Evolutionary conservation across 2,329 filamentous ascomycete species (phyloP), one percentile per base, ranked within the genome.

Genomic region (Fonsecaea pedrosoi): DNA sequence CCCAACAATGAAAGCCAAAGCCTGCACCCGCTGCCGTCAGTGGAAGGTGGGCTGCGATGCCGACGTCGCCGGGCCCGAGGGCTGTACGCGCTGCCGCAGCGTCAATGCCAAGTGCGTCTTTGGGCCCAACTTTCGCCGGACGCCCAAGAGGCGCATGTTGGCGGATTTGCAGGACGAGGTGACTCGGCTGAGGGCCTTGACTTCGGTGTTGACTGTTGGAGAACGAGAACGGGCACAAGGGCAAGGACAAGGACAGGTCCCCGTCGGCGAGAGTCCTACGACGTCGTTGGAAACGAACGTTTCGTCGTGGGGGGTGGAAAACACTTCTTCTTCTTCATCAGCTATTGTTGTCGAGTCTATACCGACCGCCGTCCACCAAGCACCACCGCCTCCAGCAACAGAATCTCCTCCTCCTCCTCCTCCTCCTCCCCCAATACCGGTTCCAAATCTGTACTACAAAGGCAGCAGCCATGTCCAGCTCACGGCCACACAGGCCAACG

Each of bases 41-140:
- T 67, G 65, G 65, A 67, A 67, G 40, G 56, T 60, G 12, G 60
- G 60, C 15, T 67, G 65, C 34, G 60, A 64, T 21, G 60, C 60
- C 40, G 48, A 64, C n/a, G 32, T 56, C 35, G 45, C 60, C 15
- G 55, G 60, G 2, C 42, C 60, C 15, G 38, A 67, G 12, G 60
- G 60, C 50, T 67, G 65, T 32, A 64, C 65, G 21, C 60, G 65
- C 4, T 67, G 65, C 50, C 65, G 37, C 35, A 60, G 21, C 55
- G 42, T 40, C 38, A 38, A 21, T 48, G 35, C 21, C 32, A 55
- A 45, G 13, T 67, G 65, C 32, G 48, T 54, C 9, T 67, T 67
- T n/a, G 60, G 60, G 35, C 15, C 42, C 21, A 60, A 40, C 18
- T 67, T 67, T 56, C 60, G 40, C n/a, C 65, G 65, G 15, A 60